Conservation (phyloP, 129 eudicot species). For the Chrysanthemum seticuspe region DNA sequence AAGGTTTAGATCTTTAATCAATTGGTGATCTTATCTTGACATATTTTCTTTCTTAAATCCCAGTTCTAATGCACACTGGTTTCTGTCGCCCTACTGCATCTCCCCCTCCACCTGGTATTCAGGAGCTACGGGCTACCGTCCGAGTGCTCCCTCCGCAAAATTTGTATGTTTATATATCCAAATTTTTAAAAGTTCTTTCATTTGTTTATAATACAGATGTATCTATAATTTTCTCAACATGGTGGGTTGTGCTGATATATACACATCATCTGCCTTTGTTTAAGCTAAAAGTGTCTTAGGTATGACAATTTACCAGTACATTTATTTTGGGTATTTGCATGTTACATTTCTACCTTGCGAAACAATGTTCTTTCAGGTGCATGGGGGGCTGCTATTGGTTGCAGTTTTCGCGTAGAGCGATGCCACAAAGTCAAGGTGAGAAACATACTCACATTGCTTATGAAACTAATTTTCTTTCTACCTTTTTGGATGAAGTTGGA, state of each 20-base stretch:
- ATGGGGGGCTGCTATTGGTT: constrained; percentile 97
- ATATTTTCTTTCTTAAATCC: neutral
- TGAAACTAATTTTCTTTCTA: no score
- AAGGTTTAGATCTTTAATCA: neutral
- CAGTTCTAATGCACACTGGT: constrained; percentile 98
- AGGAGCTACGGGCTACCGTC: constrained; percentile 82
- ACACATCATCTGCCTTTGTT: neutral
- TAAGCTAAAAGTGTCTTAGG: neutral
- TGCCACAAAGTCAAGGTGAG: constrained; percentile 84
- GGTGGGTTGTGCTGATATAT: no score
- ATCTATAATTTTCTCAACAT: no score
- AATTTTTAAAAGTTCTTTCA: neutral
- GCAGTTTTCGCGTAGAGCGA: constrained; percentile 86
- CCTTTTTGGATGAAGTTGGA: no score
- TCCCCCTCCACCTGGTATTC: constrained; percentile 84
- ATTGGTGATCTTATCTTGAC: constrained; percentile 9
- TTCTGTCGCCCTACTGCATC: constrained; percentile 94
- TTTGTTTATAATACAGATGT: neutral
- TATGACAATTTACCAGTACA: neutral
- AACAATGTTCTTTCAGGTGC: constrained; percentile 98
- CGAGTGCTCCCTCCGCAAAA: constrained; percentile 93
- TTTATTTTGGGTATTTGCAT: constrained; percentile 32
- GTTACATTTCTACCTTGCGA: constrained; percentile 83
- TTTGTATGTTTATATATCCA: constrained; percentile 46
- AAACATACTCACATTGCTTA: neutral